A percentile compares a stretch with the other conserved stretches of the same genome.
These are phyloP conservation scores for Penicillium diatomitis DNA, from an alignment of 495 filamentous ascomycete species.

Conservation along the genomic window DNA sequence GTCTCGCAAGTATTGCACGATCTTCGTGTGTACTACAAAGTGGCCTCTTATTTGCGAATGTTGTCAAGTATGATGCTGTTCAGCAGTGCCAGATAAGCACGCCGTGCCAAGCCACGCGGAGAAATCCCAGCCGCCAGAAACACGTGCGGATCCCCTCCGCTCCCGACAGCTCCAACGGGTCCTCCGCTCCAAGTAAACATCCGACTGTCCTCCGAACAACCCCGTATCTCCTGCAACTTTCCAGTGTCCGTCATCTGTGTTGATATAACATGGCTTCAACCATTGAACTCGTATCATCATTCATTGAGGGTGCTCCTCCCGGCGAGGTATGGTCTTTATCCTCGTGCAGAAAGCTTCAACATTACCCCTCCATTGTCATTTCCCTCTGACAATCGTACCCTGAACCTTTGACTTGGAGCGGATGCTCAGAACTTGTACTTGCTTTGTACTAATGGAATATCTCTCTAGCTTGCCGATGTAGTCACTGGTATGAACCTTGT, in stretches of 20 bases:
- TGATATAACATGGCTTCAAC: constrained; percentile 30
- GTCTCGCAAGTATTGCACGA: neutral
- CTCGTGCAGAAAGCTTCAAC: neutral
- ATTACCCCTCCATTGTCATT: neutral
- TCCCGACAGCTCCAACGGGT: constrained; percentile 2
- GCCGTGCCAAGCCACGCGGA: neutral
- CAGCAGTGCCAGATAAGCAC: too few relatives aligned
- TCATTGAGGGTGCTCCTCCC: constrained; percentile 89
- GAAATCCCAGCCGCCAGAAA: constrained; percentile 1
- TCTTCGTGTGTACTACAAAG: neutral
- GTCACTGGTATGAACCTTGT: constrained; percentile 57
- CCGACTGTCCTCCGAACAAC: neutral
- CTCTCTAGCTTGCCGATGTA: constrained; percentile 74
- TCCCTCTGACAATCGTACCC: neutral
- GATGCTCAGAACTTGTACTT: too few relatives aligned
- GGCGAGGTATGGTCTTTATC: constrained; percentile 67
- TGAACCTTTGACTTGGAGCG: too few relatives aligned
- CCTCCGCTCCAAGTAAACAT: neutral
- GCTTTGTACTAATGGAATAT: neutral
- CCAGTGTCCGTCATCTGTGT: neutral
- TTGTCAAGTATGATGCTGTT: too few relatives aligned
- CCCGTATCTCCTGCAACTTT: neutral
- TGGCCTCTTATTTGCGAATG: neutral
- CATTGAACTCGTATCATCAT: constrained; percentile 66
- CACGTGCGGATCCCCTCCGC: constrained; percentile 22